A percentile compares a stretch with the other conserved stretches of the same genome.
Conservation (phyloP, 192 early-diverging fungal species). For the Phlyctochytrium arcticum region DNA sequence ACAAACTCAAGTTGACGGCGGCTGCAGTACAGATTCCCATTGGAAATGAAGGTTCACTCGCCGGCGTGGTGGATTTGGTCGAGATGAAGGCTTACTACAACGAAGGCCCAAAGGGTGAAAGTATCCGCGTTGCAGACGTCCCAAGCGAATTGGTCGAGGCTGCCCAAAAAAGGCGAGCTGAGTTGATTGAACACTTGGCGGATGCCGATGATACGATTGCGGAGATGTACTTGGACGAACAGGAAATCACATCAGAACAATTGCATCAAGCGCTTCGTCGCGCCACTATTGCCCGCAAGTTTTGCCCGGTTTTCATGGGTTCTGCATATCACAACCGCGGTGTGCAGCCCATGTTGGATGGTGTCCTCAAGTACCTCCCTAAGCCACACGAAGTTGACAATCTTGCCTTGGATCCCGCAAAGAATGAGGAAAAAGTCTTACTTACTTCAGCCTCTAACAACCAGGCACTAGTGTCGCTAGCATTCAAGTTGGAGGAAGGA, state of each 20-base stretch:
- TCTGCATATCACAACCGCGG: slow-evolving; percentile 86
- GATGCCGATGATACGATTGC: slow-evolving; percentile 85
- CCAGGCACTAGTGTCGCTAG: slow-evolving; percentile 80
- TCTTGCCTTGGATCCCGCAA: slow-evolving; percentile 36
- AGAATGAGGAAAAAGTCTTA: slow-evolving; percentile 37
- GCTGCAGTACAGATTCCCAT: slow-evolving; percentile 58
- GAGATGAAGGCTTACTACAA: slow-evolving; percentile 84
- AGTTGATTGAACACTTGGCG: slow-evolving; percentile 79
- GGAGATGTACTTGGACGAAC: slow-evolving; percentile 77
- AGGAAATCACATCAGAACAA: slow-evolving; percentile 67
- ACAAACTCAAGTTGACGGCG: slow-evolving; percentile 44
- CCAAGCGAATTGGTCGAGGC: slow-evolving; percentile 34
- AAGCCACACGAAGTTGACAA: slow-evolving; percentile 66
- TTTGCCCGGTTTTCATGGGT: slow-evolving; percentile 87
- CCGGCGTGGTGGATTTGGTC: slow-evolving; percentile 90
- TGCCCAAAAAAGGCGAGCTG: slow-evolving; percentile 58
- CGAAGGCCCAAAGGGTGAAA: slow-evolving; percentile 81
- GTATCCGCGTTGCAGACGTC: slow-evolving; percentile 50
- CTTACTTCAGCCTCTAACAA: slow-evolving; percentile 44
- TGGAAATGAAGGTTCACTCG: slow-evolving; percentile 79
- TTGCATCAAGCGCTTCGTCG: slow-evolving; percentile 68
- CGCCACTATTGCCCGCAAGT: slow-evolving; percentile 62
- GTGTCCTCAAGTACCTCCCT: slow-evolving; percentile 83
- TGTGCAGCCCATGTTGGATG: slow-evolving; percentile 93
- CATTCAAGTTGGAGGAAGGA: slow-evolving; percentile 97